A percentile compares a stretch with the other conserved stretches of the same genome.
Evolutionary conservation across 345 rosid species (phyloP).

Genomic region (Eucalyptus tenuipes): DNA sequence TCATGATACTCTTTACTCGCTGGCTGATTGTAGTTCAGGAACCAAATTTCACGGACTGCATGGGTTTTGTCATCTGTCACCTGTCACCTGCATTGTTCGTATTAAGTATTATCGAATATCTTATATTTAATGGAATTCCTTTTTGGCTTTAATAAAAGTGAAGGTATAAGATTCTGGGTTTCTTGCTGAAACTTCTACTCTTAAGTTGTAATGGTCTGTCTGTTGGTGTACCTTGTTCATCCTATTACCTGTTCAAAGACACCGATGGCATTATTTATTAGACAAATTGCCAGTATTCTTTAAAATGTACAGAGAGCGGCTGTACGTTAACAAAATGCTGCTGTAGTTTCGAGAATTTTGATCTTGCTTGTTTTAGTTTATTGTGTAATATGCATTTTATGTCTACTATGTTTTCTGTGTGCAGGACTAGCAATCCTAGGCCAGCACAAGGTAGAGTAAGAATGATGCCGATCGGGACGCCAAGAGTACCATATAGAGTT

Average conservation of each 20-base stretch:
- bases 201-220: background rate
- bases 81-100: background rate
- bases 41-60: background rate
- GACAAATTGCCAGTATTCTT: background rate
- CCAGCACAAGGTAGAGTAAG: slow-evolving; percentile 34
- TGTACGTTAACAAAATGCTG: background rate
- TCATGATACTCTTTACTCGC: background rate
- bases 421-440: slow-evolving; percentile 22
- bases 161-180: background rate
- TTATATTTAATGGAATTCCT: background rate
- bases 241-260: background rate
- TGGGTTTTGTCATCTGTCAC: background rate
- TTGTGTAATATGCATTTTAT: background rate
- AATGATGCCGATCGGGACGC: slow-evolving; percentile 87
- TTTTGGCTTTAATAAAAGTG: background rate
- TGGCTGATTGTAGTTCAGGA: background rate
- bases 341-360: background rate
- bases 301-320: background rate
- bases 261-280: background rate
- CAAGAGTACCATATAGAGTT: slow-evolving; percentile 59
- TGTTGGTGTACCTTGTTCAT: background rate
- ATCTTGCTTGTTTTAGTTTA: background rate
- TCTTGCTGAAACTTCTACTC: background rate
- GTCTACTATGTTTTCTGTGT: background rate
- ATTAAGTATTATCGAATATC: background rate